phyloP scores from a whole-genome alignment of 192 early-diverging fungal species.

The Coemansia sp. region DNA sequence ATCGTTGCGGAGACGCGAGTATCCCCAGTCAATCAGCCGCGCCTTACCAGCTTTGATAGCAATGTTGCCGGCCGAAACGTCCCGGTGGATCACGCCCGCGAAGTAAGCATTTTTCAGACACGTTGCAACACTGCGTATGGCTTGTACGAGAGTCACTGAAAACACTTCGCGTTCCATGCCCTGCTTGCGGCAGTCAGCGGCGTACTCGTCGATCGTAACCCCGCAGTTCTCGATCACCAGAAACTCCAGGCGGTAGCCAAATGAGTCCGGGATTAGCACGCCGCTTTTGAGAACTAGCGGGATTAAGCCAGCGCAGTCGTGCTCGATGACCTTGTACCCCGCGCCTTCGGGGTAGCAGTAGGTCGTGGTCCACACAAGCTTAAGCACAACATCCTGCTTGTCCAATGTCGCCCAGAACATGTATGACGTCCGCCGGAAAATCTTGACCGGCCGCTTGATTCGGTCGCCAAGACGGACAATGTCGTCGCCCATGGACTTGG shows the following conservation, averaged over 20 bases:
- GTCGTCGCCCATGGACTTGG: neutral
- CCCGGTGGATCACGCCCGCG: slow-evolving; percentile 19
- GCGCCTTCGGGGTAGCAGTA: slow-evolving; percentile 13
- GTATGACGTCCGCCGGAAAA: neutral
- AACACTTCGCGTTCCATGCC: neutral
- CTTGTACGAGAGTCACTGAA: neutral
- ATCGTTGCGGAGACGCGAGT: neutral
- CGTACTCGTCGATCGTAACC: neutral
- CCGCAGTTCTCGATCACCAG: slow-evolving; percentile 17
- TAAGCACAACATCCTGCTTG: neutral
- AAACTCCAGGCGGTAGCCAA: slow-evolving; percentile 13
- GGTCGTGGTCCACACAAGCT: slow-evolving; percentile 5
- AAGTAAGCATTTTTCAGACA: slow-evolving; percentile 6
- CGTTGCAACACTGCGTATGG: neutral
- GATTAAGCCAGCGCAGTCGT: neutral
- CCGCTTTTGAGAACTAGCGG: slow-evolving; percentile 1
- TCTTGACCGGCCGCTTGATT: neutral
- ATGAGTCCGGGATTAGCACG: neutral
- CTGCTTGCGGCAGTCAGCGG: neutral
- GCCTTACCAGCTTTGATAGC: neutral
- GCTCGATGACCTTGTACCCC: slow-evolving; percentile 1
- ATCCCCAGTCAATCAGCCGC: slow-evolving; percentile 17
- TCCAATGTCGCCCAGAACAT: neutral
- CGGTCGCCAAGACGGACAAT: neutral
- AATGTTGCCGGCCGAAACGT: slow-evolving; percentile 23